Evolutionary conservation across 1,139 yeast genomes (phyloP), one percentile per base, ranked within the genome.

Genomic region (Yamadazyma siamensis): DNA sequence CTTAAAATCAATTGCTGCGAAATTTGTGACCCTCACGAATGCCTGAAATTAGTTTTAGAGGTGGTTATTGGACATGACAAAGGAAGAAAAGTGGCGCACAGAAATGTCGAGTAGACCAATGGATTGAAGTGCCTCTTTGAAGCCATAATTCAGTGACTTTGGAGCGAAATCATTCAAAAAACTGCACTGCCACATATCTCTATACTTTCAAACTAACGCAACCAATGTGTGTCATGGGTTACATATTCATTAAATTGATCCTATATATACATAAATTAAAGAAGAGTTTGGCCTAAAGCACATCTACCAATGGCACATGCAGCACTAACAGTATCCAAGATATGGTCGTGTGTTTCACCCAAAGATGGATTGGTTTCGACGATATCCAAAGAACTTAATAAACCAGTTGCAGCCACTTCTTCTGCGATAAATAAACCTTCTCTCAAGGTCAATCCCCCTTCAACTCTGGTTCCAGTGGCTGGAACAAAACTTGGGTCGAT

Each of bases 401-500:
- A 77, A 18, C 96, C 96, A 23, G 94, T 77, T 50, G 79, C 87
- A 8, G 96, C 96, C 26, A 89, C 66, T 42, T 94, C 94, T 62
- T 91, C 98, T 39, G 91, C 94, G 33, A 91, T 63, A 55, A 83
- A 91, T 53, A 94, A 74, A 28, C 96, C 97, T 62, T 91, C 98
- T 64, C 98, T 76, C 59, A 91, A 73, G 6, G 96, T 81, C 42
- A 91, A 71, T 3, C 98, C 98, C 40, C 97, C 97, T 55, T 95
- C 81, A 13, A 91, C 98, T 34, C 97, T 89, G 2, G 98, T 91
- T 34, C 98, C 98, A 2, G 98, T 91, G 23, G 97, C 95, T 18
- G 96, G 96, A 11, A 94, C 96, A 52, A 71, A 87, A 41, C 79
- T 71, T 29, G 98, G 98, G 59, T 91, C 98, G 41, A 91, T 80